Conservation (phyloP, 352 stramenopile genomes). For the Globisporangium apiculatum region DNA sequence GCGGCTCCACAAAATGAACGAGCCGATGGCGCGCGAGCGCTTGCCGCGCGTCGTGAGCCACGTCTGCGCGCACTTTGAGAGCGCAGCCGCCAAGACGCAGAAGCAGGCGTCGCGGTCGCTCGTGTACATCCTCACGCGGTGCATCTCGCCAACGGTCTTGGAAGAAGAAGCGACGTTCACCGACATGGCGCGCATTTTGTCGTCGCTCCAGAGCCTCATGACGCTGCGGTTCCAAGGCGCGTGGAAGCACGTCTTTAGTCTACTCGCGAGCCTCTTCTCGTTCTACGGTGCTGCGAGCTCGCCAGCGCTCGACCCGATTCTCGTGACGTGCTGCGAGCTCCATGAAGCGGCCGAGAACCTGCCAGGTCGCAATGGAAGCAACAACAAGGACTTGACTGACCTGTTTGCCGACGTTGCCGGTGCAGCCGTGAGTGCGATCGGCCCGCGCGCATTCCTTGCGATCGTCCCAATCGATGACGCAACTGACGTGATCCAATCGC, state of each 20-base stretch:
- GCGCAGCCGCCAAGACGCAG: conserved; percentile 43
- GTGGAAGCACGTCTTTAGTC: conserved; percentile 72
- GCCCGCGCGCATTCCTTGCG: conserved; percentile 58
- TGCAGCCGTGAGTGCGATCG: conserved; percentile 56
- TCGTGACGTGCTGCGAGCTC: conserved; percentile 70
- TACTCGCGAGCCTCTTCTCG: conserved; percentile 65
- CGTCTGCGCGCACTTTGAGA: conserved; percentile 73
- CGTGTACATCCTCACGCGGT: conserved; percentile 56
- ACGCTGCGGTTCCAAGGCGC: conserved; percentile 77
- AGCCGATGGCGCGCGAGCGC: conserved; percentile 47
- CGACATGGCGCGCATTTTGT: conserved; percentile 57
- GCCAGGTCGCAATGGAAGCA: conserved; percentile 28
- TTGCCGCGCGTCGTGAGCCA: conserved; percentile 69
- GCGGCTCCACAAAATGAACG: conserved; percentile 54
- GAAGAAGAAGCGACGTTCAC: conserved; percentile 51
- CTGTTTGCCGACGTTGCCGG: conserved; percentile 60
- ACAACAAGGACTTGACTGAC: conserved; percentile 33
- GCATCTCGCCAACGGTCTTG: conserved; percentile 38
- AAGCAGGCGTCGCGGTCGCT: conserved; percentile 56
- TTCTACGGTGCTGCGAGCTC: conserved; percentile 57
- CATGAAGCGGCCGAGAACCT: conserved; percentile 75
- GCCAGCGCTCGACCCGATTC: conserved; percentile 52
- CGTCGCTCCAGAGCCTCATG: conserved; percentile 74
- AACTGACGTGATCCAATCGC: conserved; percentile 64
- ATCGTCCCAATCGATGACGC: conserved; percentile 70